phyloP scores from a whole-genome alignment of 2,329 filamentous ascomycete genomes.

The Fusarium coicis region DNA sequence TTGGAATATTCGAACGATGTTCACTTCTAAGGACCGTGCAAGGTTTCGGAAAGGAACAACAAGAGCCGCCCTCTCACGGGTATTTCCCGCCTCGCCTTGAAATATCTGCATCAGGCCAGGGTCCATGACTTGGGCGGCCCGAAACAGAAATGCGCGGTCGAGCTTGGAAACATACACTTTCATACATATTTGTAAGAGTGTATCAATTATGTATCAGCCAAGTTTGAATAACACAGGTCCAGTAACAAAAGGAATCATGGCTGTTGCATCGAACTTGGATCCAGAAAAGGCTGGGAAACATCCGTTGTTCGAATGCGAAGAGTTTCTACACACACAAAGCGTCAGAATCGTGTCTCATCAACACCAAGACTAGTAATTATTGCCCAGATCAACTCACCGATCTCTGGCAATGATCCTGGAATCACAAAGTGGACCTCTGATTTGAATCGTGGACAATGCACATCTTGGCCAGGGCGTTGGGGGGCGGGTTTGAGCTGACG shows the following conservation, averaged over 20 bases:
- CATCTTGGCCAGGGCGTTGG: constrained; percentile 25
- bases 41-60: neutral
- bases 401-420: constrained; percentile 42
- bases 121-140: neutral
- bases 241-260: constrained; percentile 9
- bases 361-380: neutral
- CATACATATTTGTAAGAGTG: neutral
- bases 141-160: neutral
- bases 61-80: neutral
- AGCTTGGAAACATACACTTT: neutral
- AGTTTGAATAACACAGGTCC: neutral
- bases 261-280: constrained; percentile 42
- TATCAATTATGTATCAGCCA: neutral
- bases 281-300: constrained; percentile 51
- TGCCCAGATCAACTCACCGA: constrained; percentile 35
- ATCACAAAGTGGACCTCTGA: constrained; percentile 46
- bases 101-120: neutral
- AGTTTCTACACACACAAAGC: constrained; percentile 32
- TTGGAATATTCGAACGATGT: neutral
- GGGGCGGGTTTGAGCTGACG: constrained; percentile 43
- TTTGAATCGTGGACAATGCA: constrained; percentile 41
- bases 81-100: neutral
- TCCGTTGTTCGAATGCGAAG: constrained; percentile 44
- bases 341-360: neutral
- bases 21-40: neutral